phyloP scores from a whole-genome alignment of 768 basidiomycete genomes.

The Lenzites betulinus region DNA sequence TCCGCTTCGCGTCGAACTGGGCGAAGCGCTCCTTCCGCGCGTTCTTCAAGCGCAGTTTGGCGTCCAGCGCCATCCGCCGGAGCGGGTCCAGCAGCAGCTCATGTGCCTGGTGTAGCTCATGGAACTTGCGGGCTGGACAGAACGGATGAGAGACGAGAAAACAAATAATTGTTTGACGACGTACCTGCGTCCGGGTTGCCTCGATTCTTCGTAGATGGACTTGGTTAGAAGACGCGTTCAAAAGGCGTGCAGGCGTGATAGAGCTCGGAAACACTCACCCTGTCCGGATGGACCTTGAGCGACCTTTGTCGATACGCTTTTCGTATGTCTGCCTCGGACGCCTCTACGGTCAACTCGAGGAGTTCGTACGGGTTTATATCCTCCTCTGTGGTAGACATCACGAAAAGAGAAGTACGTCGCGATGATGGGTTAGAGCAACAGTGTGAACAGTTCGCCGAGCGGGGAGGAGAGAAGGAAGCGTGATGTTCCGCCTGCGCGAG shows the following conservation, averaged over 20 bases:
- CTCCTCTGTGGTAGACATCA: conserved; percentile 41
- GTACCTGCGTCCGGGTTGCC: conserved; percentile 79
- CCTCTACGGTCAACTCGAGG: conserved; percentile 58
- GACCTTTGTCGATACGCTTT: conserved; percentile 80
- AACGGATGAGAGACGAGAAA: not conserved
- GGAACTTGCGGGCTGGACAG: conserved; percentile 70
- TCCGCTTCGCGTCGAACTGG: conserved; percentile 70
- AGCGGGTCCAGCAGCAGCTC: conserved; percentile 81
- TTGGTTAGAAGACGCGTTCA: conserved; percentile 21
- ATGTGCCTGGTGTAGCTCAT: conserved; percentile 80
- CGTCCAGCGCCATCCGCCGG: conserved; percentile 76
- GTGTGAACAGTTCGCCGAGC: too few relatives aligned
- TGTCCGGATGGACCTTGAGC: conserved; percentile 85
- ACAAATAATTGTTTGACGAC: conserved; percentile 11
- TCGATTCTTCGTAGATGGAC: conserved; percentile 55
- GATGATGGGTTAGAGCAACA: too few relatives aligned
- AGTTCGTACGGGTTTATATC: conserved; percentile 77
- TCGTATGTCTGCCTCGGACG: conserved; percentile 76
- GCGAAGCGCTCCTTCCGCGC: conserved; percentile 73
- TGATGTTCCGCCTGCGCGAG: too few relatives aligned
- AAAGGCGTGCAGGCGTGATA: conserved; percentile 1
- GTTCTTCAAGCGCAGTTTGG: conserved; percentile 69
- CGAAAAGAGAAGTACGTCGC: too few relatives aligned
- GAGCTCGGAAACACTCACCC: conserved; percentile 47
- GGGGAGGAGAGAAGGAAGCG: too few relatives aligned